These are phyloP conservation scores for Sinapis alba DNA, from an alignment of 441 rosid species.

Conservation along the genomic window DNA sequence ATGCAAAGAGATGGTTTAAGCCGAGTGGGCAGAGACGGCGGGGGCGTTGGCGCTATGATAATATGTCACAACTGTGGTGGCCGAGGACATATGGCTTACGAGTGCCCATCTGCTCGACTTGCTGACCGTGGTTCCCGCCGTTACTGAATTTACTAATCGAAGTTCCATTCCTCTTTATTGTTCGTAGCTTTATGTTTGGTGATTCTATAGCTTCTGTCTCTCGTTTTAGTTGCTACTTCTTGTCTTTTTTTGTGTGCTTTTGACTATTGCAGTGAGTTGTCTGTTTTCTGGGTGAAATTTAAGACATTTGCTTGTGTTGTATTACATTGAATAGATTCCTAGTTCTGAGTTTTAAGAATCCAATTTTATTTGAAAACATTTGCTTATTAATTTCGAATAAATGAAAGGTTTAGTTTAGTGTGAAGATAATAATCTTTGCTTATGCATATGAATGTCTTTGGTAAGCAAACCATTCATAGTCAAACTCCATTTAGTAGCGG, in stretches of 20 bases:
- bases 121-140: constrained; percentile 42
- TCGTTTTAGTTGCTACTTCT: constrained; percentile 8
- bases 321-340: constrained; percentile 4
- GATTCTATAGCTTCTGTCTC: constrained; percentile 34
- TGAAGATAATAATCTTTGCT: neutral
- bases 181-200: constrained; percentile 14
- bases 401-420: neutral
- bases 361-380: neutral
- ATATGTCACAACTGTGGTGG: constrained; percentile 50
- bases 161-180: constrained; percentile 1
- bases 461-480: neutral
- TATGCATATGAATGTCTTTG: neutral
- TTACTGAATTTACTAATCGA: constrained; percentile 22
- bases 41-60: constrained; percentile 39
- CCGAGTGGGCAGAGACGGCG: constrained; percentile 36
- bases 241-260: neutral
- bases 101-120: constrained; percentile 48
- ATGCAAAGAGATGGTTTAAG: constrained; percentile 24
- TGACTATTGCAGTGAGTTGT: constrained; percentile 2
- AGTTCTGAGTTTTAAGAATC: neutral
- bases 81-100: constrained; percentile 45
- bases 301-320: constrained; percentile 19
- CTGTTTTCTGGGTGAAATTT: neutral
- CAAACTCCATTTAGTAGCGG: neutral
- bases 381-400: neutral